Base-by-base conservation (phyloP, 2,329 filamentous ascomycete species). In the Botrytis hyacinthi region DNA sequence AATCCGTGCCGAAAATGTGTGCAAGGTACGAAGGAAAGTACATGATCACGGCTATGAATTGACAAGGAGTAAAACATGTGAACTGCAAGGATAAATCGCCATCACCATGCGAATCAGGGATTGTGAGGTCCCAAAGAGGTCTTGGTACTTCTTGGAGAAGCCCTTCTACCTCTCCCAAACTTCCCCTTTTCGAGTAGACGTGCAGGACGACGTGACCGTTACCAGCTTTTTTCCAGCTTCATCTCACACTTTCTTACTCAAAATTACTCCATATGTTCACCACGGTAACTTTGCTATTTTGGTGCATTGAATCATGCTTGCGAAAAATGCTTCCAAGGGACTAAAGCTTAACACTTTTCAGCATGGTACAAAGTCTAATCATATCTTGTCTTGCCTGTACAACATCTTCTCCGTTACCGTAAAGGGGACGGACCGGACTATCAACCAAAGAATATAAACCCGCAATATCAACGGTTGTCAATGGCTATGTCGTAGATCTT, bases 21-120 rank as follows among this genome's bases (percentile, higher is more conserved):
- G 65, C 54, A 69, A 67, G 63, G 63, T 48, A 67, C 40, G 44
- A 51, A 29, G n/a, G n/a, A 29, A 40, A 62, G 22, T 32, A 35
- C 26, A 62, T 44, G 32, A 54, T 61, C 18, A 42, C 40, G 29
- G 32, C 8, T 29, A 29, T 54, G 40, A 51, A 71, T 57, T 54
- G 46, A 67, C 70, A 67, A 65, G 70, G 70, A n/a, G 37, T 29
- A 48, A 60, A 72, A 60, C 62, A 68, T 69, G 71, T 72, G 71
- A 68, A 59, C n/a, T 60, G 37, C 71, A 72, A 72, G 71, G 71
- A 60, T 72, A 46, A 46, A 68, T 72, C 71, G 51, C 62, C 62
- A 72, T 72, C 35, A 72, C 60, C 44, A 72, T 67, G 70, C 70
- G 70, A 59, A 44, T 66, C 68, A 70, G 40, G 67, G 68, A 70